Conservation (phyloP, 2,329 filamentous ascomycete genomes). For the Rachicladosporium sp. region DNA sequence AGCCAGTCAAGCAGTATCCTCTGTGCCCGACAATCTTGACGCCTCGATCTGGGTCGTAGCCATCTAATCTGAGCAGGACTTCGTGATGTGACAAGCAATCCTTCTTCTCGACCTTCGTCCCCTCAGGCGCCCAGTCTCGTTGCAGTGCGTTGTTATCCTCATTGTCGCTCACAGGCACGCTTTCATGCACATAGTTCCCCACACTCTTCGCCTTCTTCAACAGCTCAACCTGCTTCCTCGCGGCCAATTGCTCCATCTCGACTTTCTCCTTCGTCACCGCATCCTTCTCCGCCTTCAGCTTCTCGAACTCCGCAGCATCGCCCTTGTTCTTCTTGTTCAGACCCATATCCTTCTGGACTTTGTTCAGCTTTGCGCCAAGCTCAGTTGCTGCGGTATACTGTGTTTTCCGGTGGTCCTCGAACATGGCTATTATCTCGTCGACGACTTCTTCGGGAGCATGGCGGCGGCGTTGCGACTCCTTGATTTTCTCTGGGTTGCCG, state of each 20-base stretch:
- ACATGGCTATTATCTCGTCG: conserved; percentile 79
- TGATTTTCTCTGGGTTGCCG: conserved; percentile 81
- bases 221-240: conserved; percentile 61
- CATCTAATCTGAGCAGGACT: conserved; percentile 74
- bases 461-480: conserved; percentile 77
- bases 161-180: conserved; percentile 70
- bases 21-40: conserved; percentile 91
- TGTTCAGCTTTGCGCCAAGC: conserved; percentile 75
- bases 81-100: conserved; percentile 85
- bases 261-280: conserved; percentile 74
- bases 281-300: conserved; percentile 66
- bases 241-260: conserved; percentile 58
- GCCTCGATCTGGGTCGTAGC: conserved; percentile 84
- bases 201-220: conserved; percentile 71
- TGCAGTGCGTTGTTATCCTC: conserved; percentile 72
- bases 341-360: conserved; percentile 78
- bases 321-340: conserved; percentile 92
- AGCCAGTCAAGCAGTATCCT: conserved; percentile 82
- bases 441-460: conserved; percentile 71
- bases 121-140: conserved; percentile 70
- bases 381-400: conserved; percentile 51
- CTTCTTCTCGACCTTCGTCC: conserved; percentile 60
- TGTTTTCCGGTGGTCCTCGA: conserved; percentile 68
- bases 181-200: conserved; percentile 83
- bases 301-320: conserved; percentile 66